Conservation (phyloP, 2,329 filamentous ascomycete species). For the Microcyclospora tardicrescens region DNA sequence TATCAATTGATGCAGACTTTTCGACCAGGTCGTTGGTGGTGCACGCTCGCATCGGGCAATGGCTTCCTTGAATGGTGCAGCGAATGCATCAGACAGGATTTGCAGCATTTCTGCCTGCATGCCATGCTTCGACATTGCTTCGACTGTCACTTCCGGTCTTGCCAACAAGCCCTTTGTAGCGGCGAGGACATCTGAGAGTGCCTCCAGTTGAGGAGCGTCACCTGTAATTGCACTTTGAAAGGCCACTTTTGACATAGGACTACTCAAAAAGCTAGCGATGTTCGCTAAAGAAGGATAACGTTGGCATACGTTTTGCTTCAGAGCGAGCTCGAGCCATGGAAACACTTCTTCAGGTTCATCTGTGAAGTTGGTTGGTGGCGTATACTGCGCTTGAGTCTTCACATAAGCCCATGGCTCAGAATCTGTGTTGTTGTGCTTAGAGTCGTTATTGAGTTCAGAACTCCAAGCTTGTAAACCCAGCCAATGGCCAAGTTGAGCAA, state of each 20-base stretch:
- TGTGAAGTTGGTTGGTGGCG: constrained; percentile 9
- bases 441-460: constrained; percentile 23
- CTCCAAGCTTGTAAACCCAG: constrained; percentile 58
- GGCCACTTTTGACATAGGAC: constrained; percentile 1
- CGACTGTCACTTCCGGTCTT: constrained; percentile 13
- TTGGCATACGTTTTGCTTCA: constrained; percentile 8
- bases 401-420: constrained; percentile 29
- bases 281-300: constrained; percentile 13
- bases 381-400: constrained; percentile 9
- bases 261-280: constrained; percentile 11
- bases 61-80: constrained; percentile 66
- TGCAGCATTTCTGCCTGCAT: constrained; percentile 58
- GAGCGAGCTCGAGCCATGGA: constrained; percentile 19
- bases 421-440: no score
- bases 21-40: constrained; percentile 65
- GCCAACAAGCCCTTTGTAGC: constrained; percentile 12
- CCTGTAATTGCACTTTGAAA: constrained; percentile 2
- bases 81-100: constrained; percentile 73
- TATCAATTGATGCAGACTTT: constrained; percentile 58
- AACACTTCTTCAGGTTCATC: constrained; percentile 16
- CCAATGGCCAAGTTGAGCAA: constrained; percentile 74
- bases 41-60: constrained; percentile 74
- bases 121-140: constrained; percentile 58
- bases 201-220: constrained; percentile 13
- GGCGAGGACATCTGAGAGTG: constrained; percentile 13